These are phyloP conservation scores for Solanum bulbocastanum DNA, from an alignment of 257 asterid genomes.

Conservation along the genomic window DNA sequence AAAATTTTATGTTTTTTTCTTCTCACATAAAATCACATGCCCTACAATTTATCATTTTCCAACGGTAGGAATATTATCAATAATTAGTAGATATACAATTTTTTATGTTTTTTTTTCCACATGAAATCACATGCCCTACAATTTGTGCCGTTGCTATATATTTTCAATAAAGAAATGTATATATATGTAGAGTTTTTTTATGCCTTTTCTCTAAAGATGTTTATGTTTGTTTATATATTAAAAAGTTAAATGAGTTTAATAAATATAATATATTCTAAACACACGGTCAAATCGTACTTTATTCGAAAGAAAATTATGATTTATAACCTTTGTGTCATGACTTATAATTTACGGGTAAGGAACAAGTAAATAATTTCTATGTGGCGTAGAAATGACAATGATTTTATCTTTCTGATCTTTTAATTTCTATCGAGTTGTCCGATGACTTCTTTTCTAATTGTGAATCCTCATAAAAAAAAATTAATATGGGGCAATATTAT, in stretches of 20 bases:
- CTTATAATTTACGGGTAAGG: neutral
- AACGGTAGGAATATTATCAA: neutral
- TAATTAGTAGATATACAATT: neutral
- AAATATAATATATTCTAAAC: neutral
- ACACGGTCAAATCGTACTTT: neutral
- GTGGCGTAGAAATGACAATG: neutral
- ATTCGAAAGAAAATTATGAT: neutral
- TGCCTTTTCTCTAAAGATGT: neutral
- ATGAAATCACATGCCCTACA: neutral
- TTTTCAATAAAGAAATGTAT: neutral
- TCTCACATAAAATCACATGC: neutral
- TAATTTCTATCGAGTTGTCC: neutral
- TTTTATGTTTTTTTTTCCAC: neutral
- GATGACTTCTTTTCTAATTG: neutral
- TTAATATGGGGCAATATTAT: neutral
- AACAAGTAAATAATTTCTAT: neutral
- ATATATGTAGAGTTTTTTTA: neutral
- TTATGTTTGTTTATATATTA: neutral
- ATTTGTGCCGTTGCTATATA: neutral
- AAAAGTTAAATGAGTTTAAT: neutral
- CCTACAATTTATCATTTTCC: neutral
- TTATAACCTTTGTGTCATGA: neutral
- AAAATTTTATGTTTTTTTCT: neutral
- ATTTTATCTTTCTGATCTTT: neutral
- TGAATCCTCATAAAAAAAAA: neutral